Evolutionary conservation across 441 rosid species (phyloP).

Genomic region (Hypseocharis bilobata): DNA sequence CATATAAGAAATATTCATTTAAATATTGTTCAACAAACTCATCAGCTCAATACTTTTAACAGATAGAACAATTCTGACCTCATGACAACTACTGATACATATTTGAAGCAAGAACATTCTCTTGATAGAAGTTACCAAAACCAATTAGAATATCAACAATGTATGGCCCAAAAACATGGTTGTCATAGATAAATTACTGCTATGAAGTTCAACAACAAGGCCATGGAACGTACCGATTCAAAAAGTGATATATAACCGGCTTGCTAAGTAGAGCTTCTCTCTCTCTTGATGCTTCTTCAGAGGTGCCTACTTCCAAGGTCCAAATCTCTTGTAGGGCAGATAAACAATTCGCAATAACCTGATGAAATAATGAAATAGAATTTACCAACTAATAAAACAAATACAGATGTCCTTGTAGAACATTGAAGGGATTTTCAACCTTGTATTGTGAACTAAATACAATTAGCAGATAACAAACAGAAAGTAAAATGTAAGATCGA

Average conservation of each 20-base stretch:
- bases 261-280: conserved; percentile 75
- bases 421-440: not conserved
- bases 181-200: not conserved
- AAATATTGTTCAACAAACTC: not conserved
- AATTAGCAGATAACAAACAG: not conserved
- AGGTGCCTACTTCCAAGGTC: conserved; percentile 69
- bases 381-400: not conserved
- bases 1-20: not conserved
- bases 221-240: conserved; percentile 52
- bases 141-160: not conserved
- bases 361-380: conserved; percentile 13
- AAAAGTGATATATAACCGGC: conserved; percentile 51
- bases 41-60: not conserved
- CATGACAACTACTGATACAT: not conserved
- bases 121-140: too few relatives aligned
- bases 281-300: conserved; percentile 78
- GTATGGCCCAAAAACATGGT: not conserved
- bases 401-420: not conserved
- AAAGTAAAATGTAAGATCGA: not conserved
- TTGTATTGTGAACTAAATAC: not conserved
- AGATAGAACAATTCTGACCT: not conserved
- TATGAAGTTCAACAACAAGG: conserved; percentile 8
- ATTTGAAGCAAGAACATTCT: too few relatives aligned
- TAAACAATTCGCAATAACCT: conserved; percentile 88
- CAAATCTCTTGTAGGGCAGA: conserved; percentile 86